Conservation (phyloP, 2,329 filamentous ascomycete genomes). For the Verticillium albo-atrum region DNA sequence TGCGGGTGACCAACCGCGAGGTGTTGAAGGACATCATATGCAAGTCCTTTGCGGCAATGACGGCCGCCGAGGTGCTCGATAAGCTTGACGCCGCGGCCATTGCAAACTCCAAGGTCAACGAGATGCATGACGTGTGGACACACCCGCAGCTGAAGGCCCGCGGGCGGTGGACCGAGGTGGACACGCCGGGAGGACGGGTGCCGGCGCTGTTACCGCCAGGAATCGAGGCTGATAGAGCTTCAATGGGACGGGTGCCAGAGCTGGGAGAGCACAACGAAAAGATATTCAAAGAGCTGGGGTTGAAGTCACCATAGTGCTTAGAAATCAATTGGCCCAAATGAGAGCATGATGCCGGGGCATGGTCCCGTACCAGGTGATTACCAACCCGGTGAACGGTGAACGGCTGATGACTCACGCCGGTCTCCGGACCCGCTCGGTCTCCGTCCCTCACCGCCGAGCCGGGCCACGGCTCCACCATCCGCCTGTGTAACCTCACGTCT, state of each 20-base stretch:
- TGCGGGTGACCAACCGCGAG: slow-evolving; percentile 40
- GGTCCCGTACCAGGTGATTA: neutral
- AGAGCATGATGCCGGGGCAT: neutral
- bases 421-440: neutral
- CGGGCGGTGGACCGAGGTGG: slow-evolving; percentile 44
- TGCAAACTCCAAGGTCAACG: slow-evolving; percentile 51
- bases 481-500: neutral
- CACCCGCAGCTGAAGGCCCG: slow-evolving; percentile 48
- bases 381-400: neutral
- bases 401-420: neutral
- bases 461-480: neutral
- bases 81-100: slow-evolving; percentile 43
- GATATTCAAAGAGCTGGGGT: slow-evolving; percentile 5
- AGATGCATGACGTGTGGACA: slow-evolving; percentile 50
- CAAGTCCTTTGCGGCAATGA: slow-evolving; percentile 30
- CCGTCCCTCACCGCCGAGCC: neutral
- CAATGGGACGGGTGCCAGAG: slow-evolving; percentile 1
- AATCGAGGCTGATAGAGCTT: neutral
- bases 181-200: slow-evolving; percentile 40
- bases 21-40: slow-evolving; percentile 41
- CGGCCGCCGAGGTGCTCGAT: slow-evolving; percentile 32
- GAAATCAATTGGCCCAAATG: neutral
- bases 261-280: slow-evolving; percentile 7
- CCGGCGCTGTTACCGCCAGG: slow-evolving; percentile 45
- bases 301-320: neutral